phyloP scores from a whole-genome alignment of 352 stramenopile genomes.

The Phytophthora colocasiae region DNA sequence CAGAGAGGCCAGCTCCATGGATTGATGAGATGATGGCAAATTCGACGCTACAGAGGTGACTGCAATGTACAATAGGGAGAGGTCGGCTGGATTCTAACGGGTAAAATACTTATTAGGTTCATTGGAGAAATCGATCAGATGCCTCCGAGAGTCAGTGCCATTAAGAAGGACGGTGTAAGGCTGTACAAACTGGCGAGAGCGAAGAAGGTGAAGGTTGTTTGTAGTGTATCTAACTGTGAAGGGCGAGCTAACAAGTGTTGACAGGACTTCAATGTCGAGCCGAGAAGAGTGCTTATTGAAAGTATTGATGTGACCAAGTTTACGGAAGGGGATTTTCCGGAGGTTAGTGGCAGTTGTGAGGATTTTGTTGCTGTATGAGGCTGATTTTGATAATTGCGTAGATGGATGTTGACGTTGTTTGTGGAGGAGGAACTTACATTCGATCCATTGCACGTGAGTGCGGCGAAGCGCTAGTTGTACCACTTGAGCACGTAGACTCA shows the following conservation, averaged over 20 bases:
- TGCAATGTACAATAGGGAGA: neutral
- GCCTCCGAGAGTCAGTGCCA: conserved; percentile 79
- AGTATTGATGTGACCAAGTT: conserved; percentile 69
- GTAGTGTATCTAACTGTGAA: too few relatives aligned
- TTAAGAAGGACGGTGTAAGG: conserved; percentile 82
- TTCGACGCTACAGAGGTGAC: conserved; percentile 54
- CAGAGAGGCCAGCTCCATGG: conserved; percentile 64
- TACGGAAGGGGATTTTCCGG: conserved; percentile 55
- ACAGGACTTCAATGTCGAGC: conserved; percentile 64
- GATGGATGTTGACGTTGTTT: conserved; percentile 62
- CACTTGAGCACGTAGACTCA: conserved; percentile 27
- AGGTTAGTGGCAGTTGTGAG: conserved; percentile 41
- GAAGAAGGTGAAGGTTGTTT: conserved; percentile 48
- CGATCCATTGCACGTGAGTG: conserved; percentile 88
- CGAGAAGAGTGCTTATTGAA: conserved; percentile 70
- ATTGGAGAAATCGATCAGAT: conserved; percentile 79
- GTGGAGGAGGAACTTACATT: conserved; percentile 86
- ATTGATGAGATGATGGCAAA: conserved; percentile 48
- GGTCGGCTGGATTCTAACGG: conserved; percentile 1
- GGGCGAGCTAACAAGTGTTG: conserved; percentile 10
- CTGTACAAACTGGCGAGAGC: conserved; percentile 75
- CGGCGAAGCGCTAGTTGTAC: conserved; percentile 67
- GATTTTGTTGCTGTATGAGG: neutral
- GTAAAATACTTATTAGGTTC: conserved; percentile 51
- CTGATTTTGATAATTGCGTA: conserved; percentile 21